Evolutionary conservation across 2,329 filamentous ascomycete species (phyloP).

Genomic region (Fusarium nygamai): DNA sequence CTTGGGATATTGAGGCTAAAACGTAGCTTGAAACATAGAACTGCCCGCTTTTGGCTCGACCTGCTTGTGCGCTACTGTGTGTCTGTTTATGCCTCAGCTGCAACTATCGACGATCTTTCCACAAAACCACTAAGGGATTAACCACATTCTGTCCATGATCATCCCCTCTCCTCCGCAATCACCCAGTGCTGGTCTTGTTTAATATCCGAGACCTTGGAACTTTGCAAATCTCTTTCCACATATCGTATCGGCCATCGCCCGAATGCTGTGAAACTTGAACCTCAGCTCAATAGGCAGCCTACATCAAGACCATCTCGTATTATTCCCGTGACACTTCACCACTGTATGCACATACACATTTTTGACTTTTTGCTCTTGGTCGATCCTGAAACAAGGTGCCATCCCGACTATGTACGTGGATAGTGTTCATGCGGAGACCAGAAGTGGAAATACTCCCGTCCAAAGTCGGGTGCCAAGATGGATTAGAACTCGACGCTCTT

Average conservation of each 20-base stretch:
- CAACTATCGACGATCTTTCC: conserved; percentile 25
- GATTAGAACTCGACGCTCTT: conserved; percentile 10
- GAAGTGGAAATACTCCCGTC: conserved; percentile 27
- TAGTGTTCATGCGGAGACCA: conserved; percentile 13
- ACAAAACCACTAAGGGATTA: conserved; percentile 21
- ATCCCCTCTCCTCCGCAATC: not conserved
- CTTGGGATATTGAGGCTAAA: conserved; percentile 9
- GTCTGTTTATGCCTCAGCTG: conserved; percentile 27
- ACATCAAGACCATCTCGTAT: conserved; percentile 18
- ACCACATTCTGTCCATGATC: conserved; percentile 27
- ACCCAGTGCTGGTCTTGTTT: conserved; percentile 2
- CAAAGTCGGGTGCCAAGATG: not conserved
- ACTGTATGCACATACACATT: not conserved
- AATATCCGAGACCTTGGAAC: not conserved
- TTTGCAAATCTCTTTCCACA: not conserved
- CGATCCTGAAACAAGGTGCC: conserved; percentile 21
- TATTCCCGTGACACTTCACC: not conserved
- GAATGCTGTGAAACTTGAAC: conserved; percentile 28
- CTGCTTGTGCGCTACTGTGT: not conserved
- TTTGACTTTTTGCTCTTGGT: not conserved
- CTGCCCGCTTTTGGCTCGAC: conserved; percentile 6
- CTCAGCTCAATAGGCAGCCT: conserved; percentile 9
- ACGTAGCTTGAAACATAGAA: conserved; percentile 21
- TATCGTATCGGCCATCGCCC: conserved; percentile 34
- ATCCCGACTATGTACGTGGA: conserved; percentile 25